These are phyloP conservation scores for Neurospora africana DNA, from an alignment of 495 filamentous ascomycete genomes.

Conservation along the genomic window DNA sequence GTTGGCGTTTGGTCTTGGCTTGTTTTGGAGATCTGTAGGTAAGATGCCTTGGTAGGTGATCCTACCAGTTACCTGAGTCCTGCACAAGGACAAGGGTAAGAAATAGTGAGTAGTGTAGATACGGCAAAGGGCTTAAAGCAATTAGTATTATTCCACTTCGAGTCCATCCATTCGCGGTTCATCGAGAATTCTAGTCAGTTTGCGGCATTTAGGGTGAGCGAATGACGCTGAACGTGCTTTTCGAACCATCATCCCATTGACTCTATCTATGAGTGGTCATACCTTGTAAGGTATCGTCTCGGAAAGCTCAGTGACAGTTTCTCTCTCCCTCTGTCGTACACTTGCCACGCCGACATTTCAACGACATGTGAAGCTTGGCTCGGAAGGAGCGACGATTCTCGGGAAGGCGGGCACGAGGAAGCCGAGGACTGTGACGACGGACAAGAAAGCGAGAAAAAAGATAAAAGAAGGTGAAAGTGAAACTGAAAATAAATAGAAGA, in stretches of 20 bases:
- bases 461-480: too few species aligned
- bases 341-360: neutral
- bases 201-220: neutral
- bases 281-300: neutral
- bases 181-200: neutral
- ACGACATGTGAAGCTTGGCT: neutral
- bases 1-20: neutral
- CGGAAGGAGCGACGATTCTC: too few species aligned
- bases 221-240: neutral
- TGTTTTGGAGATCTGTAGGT: neutral
- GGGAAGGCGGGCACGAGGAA: too few species aligned
- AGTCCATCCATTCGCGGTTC: neutral
- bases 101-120: neutral
- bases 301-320: neutral
- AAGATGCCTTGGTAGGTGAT: neutral
- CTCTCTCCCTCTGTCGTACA: neutral
- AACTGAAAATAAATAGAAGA: too few species aligned
- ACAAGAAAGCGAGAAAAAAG: too few species aligned
- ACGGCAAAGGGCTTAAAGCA: neutral
- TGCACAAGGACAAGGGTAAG: neutral
- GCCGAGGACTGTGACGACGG: too few species aligned
- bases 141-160: neutral
- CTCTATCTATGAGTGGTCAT: neutral
- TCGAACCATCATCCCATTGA: neutral
- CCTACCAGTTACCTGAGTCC: neutral